phyloP scores from a whole-genome alignment of 1,284 basidiomycete species.

The Ustilago cynodontis region DNA sequence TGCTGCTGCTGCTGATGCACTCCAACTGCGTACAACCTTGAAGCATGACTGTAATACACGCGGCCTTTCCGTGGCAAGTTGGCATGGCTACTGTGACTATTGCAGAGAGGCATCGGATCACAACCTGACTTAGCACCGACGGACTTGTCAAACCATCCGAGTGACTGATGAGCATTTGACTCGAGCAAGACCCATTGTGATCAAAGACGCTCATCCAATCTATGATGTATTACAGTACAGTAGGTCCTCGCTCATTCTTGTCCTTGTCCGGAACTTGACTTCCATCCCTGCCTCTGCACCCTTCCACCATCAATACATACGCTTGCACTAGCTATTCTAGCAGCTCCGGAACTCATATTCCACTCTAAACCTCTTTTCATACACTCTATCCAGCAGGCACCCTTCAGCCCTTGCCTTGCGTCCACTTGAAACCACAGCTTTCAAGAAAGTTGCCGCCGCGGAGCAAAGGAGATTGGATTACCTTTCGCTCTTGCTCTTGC shows the following conservation, averaged over 20 bases:
- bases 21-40: not conserved
- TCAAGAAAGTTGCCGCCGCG: not conserved
- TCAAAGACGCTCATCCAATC: too few species aligned
- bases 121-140: not conserved
- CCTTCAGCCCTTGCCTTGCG: not conserved
- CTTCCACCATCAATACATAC: constrained; percentile 5
- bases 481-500: too few species aligned
- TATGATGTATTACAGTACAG: too few species aligned
- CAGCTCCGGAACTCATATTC: constrained; percentile 11
- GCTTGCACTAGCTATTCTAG: not conserved
- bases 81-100: too few species aligned
- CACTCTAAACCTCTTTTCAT: not conserved
- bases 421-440: not conserved
- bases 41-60: not conserved
- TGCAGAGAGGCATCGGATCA: not conserved
- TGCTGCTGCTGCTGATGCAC: too few species aligned
- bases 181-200: too few species aligned
- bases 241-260: too few species aligned
- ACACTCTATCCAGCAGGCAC: too few species aligned
- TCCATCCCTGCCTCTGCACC: constrained; percentile 11
- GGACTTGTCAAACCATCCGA: not conserved
- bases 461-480: not conserved
- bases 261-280: constrained; percentile 12
- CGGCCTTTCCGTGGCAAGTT: constrained; percentile 1
- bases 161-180: not conserved